A percentile compares a stretch with the other conserved stretches of the same genome.
Evolutionary conservation across 148 eudicot genomes (phyloP).

Genomic region (Rhododendron simsii): DNA sequence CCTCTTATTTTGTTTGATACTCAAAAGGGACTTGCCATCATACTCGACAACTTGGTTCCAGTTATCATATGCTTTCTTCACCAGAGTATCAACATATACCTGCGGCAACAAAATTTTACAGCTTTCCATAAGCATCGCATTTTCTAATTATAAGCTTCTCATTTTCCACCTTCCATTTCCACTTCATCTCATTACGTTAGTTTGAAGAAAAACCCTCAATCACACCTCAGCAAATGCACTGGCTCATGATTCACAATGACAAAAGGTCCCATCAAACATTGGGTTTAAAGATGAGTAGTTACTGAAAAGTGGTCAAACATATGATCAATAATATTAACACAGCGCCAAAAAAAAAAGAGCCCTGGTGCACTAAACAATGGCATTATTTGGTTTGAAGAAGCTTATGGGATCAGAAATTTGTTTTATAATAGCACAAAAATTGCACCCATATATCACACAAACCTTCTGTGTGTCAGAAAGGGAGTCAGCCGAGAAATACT

Average conservation of each 20-base stretch:
- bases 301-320: background rate
- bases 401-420: background rate
- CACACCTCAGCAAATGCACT: background rate
- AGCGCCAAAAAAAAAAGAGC: background rate
- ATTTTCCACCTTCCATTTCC: background rate
- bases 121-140: background rate
- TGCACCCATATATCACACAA: slow-evolving; percentile 9
- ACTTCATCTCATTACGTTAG: background rate
- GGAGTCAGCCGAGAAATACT: slow-evolving; percentile 58
- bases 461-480: slow-evolving; percentile 94
- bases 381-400: background rate
- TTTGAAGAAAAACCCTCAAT: background rate
- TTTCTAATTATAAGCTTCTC: background rate
- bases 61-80: slow-evolving; percentile 92
- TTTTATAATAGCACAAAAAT: background rate
- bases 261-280: background rate
- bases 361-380: background rate
- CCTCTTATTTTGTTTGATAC: slow-evolving; percentile 59
- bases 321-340: too few relatives aligned
- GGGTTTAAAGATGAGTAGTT: background rate
- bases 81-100: slow-evolving; percentile 73
- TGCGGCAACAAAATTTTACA: slow-evolving; percentile 21
- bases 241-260: background rate
- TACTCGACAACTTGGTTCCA: slow-evolving; percentile 93
- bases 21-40: slow-evolving; percentile 76